Evolutionary conservation across 2,329 filamentous ascomycete species (phyloP), one percentile per base, ranked within the genome.

Genomic region (Elsinoe fawcettii): DNA sequence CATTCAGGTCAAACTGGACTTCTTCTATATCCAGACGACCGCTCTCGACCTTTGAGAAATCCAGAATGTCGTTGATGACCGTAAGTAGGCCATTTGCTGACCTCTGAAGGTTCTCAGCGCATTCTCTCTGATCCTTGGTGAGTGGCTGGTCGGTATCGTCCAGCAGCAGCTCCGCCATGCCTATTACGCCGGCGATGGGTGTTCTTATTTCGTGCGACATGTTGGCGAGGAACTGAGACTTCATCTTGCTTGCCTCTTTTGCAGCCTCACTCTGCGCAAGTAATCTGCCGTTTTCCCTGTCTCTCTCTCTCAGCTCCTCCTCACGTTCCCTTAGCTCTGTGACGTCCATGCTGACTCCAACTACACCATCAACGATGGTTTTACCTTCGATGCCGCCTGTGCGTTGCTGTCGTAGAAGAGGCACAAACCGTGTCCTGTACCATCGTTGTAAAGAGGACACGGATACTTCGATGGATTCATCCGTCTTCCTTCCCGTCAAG

Each of bases 31-130:
- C 87, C 18, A 91, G 72, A 6, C 85, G 78, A 2, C 88, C 87
- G 7, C 85, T 88, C 67, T 91, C 88, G 1, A 90, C 85, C 69
- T 95, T 95, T 3, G 88, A 93, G 68, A 95, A 91, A 70, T 95
- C 90, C 20, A 56, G 37, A 57, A 95, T 95, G 65, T 95, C 90
- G 66, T 95, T 95, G 70, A 95, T 95, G 39, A 95, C 86, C 0
- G 88, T 92, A 18, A 95, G 75, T 2, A 95, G 74, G 1, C 87
- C 89, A 61, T 92, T 90, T 0, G 86, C 88, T 5, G 87, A 91
- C 54, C 86, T 80, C 64, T 88, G 84, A 5, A 92, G 88, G 60
- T 89, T 90, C 62, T 89, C 85, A 2, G 87, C 84, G 60, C 83
- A 88, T 58, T 90, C 86, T 58, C 80, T 77, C 65, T 90, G 86